A percentile compares a stretch with the other conserved stretches of the same genome.
These are phyloP conservation scores for Trametes sanguinea DNA, from an alignment of 768 basidiomycete species.

Conservation along the genomic window DNA sequence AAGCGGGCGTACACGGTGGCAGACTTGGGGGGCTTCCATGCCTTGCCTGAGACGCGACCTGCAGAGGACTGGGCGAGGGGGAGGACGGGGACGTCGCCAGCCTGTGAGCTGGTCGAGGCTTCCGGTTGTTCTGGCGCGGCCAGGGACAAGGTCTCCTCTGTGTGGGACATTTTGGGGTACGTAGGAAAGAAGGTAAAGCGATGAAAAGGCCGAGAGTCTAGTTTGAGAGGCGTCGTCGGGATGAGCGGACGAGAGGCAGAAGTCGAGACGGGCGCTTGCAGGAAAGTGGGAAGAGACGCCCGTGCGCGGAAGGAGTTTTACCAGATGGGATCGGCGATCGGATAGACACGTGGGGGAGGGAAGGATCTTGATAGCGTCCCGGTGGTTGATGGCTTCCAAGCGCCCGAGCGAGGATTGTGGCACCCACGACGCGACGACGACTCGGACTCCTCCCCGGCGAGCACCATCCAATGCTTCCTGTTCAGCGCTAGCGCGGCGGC, in stretches of 20 bases:
- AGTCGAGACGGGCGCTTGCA: background rate
- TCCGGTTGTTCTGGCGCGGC: background rate
- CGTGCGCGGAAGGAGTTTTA: background rate
- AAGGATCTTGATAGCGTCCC: slow-evolving; percentile 4
- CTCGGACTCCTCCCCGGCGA: background rate
- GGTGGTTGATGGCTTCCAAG: background rate
- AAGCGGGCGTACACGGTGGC: slow-evolving; percentile 53
- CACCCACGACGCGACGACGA: too few relatives aligned
- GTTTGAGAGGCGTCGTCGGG: background rate
- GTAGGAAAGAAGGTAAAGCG: background rate
- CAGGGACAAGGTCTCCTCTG: background rate
- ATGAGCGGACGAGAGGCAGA: background rate
- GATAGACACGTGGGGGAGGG: background rate
- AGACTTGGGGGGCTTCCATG: slow-evolving; percentile 32
- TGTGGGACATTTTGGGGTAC: slow-evolving; percentile 8
- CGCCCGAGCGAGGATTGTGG: background rate
- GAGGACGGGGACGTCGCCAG: slow-evolving; percentile 2
- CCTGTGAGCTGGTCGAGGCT: background rate
- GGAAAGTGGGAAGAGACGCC: background rate
- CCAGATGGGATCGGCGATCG: slow-evolving; percentile 14
- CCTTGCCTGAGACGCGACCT: slow-evolving; percentile 69
- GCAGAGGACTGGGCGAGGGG: slow-evolving; percentile 56
- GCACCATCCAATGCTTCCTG: background rate
- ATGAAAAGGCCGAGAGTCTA: background rate
- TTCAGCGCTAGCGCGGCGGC: background rate